Conservation (phyloP, 306 rosid genomes). For the Trifolium pratense region DNA sequence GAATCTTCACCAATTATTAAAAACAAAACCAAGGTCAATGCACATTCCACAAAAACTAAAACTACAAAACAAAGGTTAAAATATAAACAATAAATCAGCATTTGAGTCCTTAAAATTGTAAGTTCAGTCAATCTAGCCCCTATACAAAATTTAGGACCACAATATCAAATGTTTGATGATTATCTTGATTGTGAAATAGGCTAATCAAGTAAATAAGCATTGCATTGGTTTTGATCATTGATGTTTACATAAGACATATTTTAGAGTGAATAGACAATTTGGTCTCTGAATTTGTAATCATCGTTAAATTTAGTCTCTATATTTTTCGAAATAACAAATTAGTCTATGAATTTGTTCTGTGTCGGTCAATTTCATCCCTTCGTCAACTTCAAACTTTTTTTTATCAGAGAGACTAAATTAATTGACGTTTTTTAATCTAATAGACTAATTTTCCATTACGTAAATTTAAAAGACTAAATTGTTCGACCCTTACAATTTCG, state of each 20-base stretch:
- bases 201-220: too few relatives aligned
- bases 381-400: too few relatives aligned
- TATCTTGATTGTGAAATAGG: too few relatives aligned
- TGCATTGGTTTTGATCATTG: not conserved
- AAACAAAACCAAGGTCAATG: conserved; percentile 31
- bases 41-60: conserved; percentile 20
- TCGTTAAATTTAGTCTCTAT: too few relatives aligned
- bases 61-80: conserved; percentile 10
- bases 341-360: too few relatives aligned
- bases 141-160: not conserved
- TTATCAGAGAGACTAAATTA: not conserved
- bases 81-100: too few relatives aligned
- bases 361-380: too few relatives aligned
- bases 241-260: not conserved
- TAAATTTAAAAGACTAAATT: too few relatives aligned
- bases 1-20: conserved; percentile 60
- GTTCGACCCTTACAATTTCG: not conserved
- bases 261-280: too few relatives aligned
- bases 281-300: too few relatives aligned
- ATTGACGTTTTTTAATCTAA: not conserved
- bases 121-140: not conserved
- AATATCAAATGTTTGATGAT: too few relatives aligned
- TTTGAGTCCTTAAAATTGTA: not conserved
- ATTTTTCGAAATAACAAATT: too few relatives aligned
- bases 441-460: not conserved